Percentiles rank a stretch among this genome's conserved stretches.
Conservation (phyloP, 495 filamentous ascomycete genomes). For the Baudoinia panamericana region DNA sequence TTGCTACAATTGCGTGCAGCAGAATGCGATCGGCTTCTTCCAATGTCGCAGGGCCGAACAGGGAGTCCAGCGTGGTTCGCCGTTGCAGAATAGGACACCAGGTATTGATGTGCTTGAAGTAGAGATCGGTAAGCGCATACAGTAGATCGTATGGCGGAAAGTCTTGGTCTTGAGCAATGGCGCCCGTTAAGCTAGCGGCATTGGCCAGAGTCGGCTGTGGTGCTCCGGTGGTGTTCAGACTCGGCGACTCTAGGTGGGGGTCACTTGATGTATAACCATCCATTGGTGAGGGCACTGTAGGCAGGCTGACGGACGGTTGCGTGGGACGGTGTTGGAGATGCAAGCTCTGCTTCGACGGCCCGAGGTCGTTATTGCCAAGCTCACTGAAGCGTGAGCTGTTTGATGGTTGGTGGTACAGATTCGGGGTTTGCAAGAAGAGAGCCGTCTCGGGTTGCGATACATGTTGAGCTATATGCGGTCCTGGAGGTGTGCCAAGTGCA, state of each 20-base stretch:
- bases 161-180: conserved; percentile 46
- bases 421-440: conserved; percentile 48
- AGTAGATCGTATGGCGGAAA: conserved; percentile 76
- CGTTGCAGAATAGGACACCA: conserved; percentile 85
- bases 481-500: not conserved
- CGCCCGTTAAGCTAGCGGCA: conserved; percentile 1
- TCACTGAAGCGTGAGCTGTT: too few species aligned
- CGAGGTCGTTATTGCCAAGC: too few species aligned
- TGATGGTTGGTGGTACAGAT: conserved; percentile 21
- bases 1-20: conserved; percentile 75
- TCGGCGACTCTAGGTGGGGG: conserved; percentile 35
- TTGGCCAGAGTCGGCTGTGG: not conserved
- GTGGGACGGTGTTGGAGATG: conserved; percentile 1
- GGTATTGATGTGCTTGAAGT: conserved; percentile 82
- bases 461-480: conserved; percentile 31
- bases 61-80: conserved; percentile 59
- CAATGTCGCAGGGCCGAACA: conserved; percentile 64
- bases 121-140: conserved; percentile 69
- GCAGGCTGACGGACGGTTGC: too few species aligned
- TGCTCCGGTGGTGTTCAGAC: conserved; percentile 28
- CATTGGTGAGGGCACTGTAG: too few species aligned
- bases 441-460: conserved; percentile 48
- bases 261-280: conserved; percentile 34
- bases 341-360: too few species aligned
- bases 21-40: conserved; percentile 72